Conservation (phyloP, 140 eudicot genomes). For the Anethum foeniculum region DNA sequence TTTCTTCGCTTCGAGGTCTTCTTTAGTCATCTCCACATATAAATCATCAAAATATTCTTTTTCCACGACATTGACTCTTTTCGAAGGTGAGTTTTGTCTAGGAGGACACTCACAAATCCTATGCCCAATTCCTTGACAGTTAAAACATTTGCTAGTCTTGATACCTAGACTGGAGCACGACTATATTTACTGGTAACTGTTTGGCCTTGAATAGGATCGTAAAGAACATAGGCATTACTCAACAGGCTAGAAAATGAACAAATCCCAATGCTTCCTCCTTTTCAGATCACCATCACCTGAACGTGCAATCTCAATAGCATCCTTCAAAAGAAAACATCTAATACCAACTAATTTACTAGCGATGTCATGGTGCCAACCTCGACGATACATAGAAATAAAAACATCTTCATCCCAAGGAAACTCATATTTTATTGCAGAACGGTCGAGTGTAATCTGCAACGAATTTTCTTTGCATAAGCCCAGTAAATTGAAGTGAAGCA, state of each 20-base stretch:
- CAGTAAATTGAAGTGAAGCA: too few species aligned
- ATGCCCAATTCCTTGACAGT: too few species aligned
- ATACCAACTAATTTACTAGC: background rate
- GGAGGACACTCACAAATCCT: background rate
- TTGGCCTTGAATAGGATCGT: background rate
- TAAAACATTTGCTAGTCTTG: background rate
- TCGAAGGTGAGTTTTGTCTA: background rate
- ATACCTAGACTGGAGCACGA: background rate
- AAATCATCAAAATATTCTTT: background rate
- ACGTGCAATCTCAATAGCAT: too few species aligned
- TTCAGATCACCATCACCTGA: background rate
- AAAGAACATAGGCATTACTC: background rate
- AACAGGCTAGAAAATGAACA: background rate
- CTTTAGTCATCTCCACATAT: background rate
- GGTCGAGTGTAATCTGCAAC: background rate
- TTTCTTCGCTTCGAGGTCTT: background rate
- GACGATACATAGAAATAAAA: background rate
- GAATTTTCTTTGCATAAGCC: too few species aligned
- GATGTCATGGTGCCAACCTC: background rate
- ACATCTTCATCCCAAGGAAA: background rate
- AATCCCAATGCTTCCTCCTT: background rate
- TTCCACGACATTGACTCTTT: background rate
- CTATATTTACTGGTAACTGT: background rate
- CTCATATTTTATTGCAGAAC: background rate
- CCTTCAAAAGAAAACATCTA: background rate